A percentile compares a stretch with the other conserved stretches of the same genome.
phyloP scores from a whole-genome alignment of 148 eudicot species.

The Hydrangea macrophylla region DNA sequence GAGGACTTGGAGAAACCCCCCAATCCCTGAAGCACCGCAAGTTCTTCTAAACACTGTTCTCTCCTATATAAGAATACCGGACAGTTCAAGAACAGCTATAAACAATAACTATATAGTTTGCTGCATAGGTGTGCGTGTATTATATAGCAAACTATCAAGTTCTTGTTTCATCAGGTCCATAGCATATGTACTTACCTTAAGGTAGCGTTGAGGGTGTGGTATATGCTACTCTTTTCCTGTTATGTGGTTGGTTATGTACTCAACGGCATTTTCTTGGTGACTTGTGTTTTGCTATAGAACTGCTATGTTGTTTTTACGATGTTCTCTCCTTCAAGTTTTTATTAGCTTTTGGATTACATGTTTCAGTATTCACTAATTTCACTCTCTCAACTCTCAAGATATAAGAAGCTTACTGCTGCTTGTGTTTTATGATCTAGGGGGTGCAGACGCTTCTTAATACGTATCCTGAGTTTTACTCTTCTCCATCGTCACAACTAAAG shows the following conservation, averaged over 20 bases:
- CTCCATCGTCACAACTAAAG: too few relatives aligned
- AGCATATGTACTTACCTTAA: background rate
- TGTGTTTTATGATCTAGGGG: too few relatives aligned
- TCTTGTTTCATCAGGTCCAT: too few relatives aligned
- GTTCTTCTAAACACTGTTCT: background rate
- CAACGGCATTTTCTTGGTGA: background rate
- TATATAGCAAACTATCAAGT: too few relatives aligned
- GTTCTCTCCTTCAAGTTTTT: too few relatives aligned
- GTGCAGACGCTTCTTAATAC: too few relatives aligned
- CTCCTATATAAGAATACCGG: background rate
- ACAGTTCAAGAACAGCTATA: background rate
- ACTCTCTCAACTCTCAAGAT: too few relatives aligned
- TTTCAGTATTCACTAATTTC: too few relatives aligned
- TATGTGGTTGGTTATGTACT: background rate
- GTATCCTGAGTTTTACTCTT: too few relatives aligned
- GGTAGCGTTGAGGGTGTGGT: background rate
- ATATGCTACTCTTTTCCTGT: background rate
- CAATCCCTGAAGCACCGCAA: conserved; percentile 6
- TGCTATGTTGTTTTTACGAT: too few relatives aligned
- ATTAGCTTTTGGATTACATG: too few relatives aligned
- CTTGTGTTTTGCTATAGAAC: background rate
- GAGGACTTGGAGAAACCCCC: conserved; percentile 72
- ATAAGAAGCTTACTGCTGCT: too few relatives aligned
- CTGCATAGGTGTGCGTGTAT: background rate
- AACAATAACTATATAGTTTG: background rate